Evolutionary conservation across 768 basidiomycete genomes (phyloP).

Genomic region (Scleroderma bovista): DNA sequence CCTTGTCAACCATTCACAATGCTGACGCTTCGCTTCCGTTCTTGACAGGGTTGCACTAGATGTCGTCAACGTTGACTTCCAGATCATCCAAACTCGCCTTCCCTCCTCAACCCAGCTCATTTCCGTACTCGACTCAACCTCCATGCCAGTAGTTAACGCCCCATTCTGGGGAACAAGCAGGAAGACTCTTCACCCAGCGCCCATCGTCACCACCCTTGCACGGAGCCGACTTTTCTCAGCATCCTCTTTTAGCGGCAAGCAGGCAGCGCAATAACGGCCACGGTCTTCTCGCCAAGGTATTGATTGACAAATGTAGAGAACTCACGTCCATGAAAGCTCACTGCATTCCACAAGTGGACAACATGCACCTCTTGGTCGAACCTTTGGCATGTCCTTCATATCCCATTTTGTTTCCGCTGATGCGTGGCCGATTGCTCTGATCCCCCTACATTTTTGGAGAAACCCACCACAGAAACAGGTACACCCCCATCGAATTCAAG

Average conservation of each 20-base stretch:
- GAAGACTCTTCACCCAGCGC: constrained; percentile 59
- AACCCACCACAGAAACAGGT: constrained; percentile 69
- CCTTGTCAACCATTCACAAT: constrained; percentile 6
- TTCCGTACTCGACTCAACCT: constrained; percentile 70
- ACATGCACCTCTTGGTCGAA: constrained; percentile 78
- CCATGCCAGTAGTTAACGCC: constrained; percentile 21
- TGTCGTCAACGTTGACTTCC: constrained; percentile 92
- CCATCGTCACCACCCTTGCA: constrained; percentile 82
- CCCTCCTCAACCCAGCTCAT: constrained; percentile 77
- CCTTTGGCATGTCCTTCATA: constrained; percentile 82
- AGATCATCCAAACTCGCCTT: constrained; percentile 87
- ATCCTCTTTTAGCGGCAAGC: constrained; percentile 76
- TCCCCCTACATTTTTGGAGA: constrained; percentile 42
- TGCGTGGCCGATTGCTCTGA: not conserved
- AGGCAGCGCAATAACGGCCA: constrained; percentile 63
- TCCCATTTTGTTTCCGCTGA: not conserved
- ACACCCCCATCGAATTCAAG: constrained; percentile 11
- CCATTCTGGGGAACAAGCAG: constrained; percentile 15
- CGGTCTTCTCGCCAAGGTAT: constrained; percentile 69
- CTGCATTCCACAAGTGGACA: constrained; percentile 70
- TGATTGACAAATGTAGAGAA: constrained; percentile 79
- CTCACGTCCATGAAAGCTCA: constrained; percentile 83
- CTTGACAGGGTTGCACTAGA: constrained; percentile 77
- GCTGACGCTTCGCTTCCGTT: constrained; percentile 8
- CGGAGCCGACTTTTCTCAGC: constrained; percentile 95